A percentile compares a stretch with the other conserved stretches of the same genome.
These are phyloP conservation scores for Fonsecaea multimorphosa DNA, from an alignment of 2,329 filamentous ascomycete genomes.

Conservation along the genomic window DNA sequence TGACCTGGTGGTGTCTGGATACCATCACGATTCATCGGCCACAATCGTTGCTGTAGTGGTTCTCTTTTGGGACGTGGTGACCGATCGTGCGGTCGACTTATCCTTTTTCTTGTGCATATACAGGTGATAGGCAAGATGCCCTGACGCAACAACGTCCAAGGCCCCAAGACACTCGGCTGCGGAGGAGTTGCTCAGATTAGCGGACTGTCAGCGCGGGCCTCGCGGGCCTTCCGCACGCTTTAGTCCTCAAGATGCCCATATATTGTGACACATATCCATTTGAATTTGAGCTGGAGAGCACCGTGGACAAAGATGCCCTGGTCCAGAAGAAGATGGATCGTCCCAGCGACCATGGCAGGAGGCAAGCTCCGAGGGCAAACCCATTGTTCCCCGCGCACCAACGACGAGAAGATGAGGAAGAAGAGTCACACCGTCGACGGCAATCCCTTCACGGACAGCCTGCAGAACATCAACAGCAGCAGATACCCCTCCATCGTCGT, in stretches of 20 bases:
- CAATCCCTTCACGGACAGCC: neutral
- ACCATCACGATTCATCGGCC: neutral
- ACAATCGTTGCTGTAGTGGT: neutral
- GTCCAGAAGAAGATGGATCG: constrained; percentile 7
- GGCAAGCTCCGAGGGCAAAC: neutral
- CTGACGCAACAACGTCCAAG: neutral
- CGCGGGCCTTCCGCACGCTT: neutral
- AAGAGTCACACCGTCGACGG: neutral
- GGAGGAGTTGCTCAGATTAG: constrained; percentile 4
- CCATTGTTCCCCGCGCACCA: constrained; percentile 7
- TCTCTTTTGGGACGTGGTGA: constrained; percentile 3
- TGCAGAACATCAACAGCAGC: constrained; percentile 3
- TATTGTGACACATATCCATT: neutral
- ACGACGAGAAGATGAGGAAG: constrained; percentile 6
- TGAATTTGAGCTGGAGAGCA: neutral
- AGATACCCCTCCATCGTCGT: constrained; percentile 9
- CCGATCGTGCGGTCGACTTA: neutral
- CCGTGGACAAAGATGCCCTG: constrained; percentile 8
- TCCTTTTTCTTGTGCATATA: neutral
- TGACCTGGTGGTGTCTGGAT: no score
- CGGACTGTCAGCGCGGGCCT: constrained; percentile 7
- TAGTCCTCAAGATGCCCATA: neutral
- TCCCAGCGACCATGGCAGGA: neutral
- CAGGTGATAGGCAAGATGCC: neutral
- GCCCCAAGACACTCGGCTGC: constrained; percentile 5